Percentiles rank a stretch among this genome's conserved stretches.
These are phyloP conservation scores for Acanthochlamys bracteata DNA, from an alignment of 106 monocot species.

Conservation along the genomic window DNA sequence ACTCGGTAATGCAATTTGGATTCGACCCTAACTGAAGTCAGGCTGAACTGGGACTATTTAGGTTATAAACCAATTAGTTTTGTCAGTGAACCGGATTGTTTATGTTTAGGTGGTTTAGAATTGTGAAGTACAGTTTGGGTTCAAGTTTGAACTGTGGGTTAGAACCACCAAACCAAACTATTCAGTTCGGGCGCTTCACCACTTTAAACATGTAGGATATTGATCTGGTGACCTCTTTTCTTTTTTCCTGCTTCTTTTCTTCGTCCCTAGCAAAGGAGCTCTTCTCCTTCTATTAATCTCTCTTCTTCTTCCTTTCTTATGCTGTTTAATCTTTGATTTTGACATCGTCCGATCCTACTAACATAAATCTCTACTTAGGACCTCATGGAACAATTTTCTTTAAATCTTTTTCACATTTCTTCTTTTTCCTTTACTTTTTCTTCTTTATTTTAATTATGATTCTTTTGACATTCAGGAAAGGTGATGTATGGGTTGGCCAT, in stretches of 20 bases:
- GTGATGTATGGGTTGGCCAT: slow-evolving; percentile 92
- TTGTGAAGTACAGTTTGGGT: too few relatives aligned
- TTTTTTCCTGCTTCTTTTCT: neutral
- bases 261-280: neutral
- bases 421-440: too few relatives aligned
- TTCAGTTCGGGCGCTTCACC: too few relatives aligned
- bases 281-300: too few relatives aligned
- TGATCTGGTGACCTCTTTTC: neutral
- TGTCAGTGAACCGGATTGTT: too few relatives aligned
- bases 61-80: neutral
- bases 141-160: too few relatives aligned
- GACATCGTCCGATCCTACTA: too few relatives aligned
- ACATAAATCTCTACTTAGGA: too few relatives aligned
- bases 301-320: too few relatives aligned
- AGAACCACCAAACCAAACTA: too few relatives aligned
- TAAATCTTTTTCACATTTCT: neutral
- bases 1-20: neutral
- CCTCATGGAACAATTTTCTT: neutral
- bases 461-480: slow-evolving; percentile 56
- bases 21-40: neutral
- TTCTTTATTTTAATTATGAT: neutral
- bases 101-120: too few relatives aligned
- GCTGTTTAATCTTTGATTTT: too few relatives aligned
- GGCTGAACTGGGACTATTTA: neutral
- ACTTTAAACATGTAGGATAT: neutral